These are phyloP conservation scores for Amanita pallidorosea DNA, from an alignment of 768 basidiomycete species.

Conservation along the genomic window DNA sequence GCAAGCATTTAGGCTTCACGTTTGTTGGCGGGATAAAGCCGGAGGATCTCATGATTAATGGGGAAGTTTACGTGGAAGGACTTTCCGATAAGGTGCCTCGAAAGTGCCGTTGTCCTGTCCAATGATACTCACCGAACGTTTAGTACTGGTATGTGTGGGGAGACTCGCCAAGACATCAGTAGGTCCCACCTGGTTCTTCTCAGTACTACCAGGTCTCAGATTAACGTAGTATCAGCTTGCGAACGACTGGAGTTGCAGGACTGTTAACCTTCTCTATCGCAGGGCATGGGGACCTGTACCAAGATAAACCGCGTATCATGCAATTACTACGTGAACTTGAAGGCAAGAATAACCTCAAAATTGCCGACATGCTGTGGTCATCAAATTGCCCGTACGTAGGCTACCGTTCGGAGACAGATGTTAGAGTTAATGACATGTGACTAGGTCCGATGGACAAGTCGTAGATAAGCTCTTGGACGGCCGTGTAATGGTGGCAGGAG, in stretches of 20 bases:
- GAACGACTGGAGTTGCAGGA: neutral
- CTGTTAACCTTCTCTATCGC: neutral
- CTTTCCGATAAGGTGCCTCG: slow-evolving; percentile 12
- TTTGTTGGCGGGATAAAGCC: slow-evolving; percentile 30
- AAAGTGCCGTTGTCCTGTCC: neutral
- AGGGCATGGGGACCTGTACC: neutral
- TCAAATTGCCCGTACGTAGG: slow-evolving; percentile 8
- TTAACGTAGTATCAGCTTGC: neutral
- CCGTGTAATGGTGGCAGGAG: slow-evolving; percentile 38
- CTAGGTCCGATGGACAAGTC: slow-evolving; percentile 38
- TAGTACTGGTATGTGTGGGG: slow-evolving; percentile 17
- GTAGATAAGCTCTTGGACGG: slow-evolving; percentile 28
- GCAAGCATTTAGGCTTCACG: slow-evolving; percentile 27
- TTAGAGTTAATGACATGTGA: neutral
- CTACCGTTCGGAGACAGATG: too few relatives aligned
- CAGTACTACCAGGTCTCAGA: neutral
- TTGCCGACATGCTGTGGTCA: slow-evolving; percentile 18
- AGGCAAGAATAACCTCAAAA: slow-evolving; percentile 14
- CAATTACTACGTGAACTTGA: neutral
- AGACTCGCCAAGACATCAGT: slow-evolving; percentile 1
- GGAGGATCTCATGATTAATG: slow-evolving; percentile 16
- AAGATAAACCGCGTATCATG: neutral
- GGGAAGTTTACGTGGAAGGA: slow-evolving; percentile 26
- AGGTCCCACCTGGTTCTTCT: slow-evolving; percentile 4
- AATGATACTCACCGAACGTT: neutral